Base-by-base conservation (phyloP, 2,329 filamentous ascomycete genomes). In the Fusarium begoniae region DNA sequence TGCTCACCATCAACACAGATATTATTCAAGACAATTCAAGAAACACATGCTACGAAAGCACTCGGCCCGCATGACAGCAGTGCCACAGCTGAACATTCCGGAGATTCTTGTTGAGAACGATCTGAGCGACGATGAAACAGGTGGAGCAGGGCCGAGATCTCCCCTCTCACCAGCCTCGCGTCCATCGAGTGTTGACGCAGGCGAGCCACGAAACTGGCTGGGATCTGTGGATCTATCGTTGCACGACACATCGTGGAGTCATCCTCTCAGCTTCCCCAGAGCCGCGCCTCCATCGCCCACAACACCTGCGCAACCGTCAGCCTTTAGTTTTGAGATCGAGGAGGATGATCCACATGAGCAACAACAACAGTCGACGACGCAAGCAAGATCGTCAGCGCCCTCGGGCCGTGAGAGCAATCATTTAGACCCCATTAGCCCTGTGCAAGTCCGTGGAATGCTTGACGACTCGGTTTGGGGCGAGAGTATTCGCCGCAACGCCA, bases 401-500 rank as follows among this genome's bases (percentile, higher is more conserved):
- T 58, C 92, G 48, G 89, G 91, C 30, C 92, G 81, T 87, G 91
- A 95, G 65, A 94, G 90, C 28, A 63, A 64, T 44, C 68, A 74
- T 43, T 37, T 74, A 35, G 72, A 75, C 20, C 48, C 63, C 18
- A 66, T 51, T 38, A 75, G 60, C 50, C 78, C 91, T 92, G 89
- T 91, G 54, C 92, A 95, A 78, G 93, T 97, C 75, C 90, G 95
- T 81, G 91, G 95, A 75, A 93, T 96, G 80, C 88, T 98, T 62
- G 94, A 96, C 78, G 93, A 96, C 79, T 96, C 94, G 24, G 92
- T 93, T 22, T 98, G 96, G 96, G 94, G 96, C 58, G 94, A 97
- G 83, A 97, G 94, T 85, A 95, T 98, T 74, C 88, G 95, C 73
- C 89, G 94, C 71, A 97, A 94, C 84, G 94, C 96, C 76, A 98